Evolutionary conservation across 1,284 basidiomycete species (phyloP), one percentile per base, ranked within the genome.

Genomic region (Cryptococcus sp.): DNA sequence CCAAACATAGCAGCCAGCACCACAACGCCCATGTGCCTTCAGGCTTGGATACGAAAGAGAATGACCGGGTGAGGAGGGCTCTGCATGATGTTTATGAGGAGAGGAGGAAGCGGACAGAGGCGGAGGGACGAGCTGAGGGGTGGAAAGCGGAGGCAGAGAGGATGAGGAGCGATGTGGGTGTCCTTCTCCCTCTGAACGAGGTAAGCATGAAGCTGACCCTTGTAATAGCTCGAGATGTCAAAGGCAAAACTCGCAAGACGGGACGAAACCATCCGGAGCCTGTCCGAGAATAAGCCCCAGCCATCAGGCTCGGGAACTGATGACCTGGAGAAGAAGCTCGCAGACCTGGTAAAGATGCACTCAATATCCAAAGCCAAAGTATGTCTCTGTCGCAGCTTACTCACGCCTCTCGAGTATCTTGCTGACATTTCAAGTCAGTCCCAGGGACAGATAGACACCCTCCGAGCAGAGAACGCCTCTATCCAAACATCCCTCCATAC

Each of bases 291-390:
- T 16, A 42, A 16, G 45, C n/a, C n/a, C 42, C 33, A 18, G 18
- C 9, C 33, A 28, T 23, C 51, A 16, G 7, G 12, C 16, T n/a
- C 28, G 9, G 15, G 9, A 46, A 33, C 18, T 43, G 42, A 23
- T 4, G 57, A 56, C 21, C 37, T 67, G 0, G 64, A 70, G 36
- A 53, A 24, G n/a, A 62, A 58, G 42, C 49, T 71, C 0, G 50
- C 57, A 18, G 62, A 67, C 4, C 53, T 71, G 20, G 51, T 63
- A 5, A 35, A 59, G 9, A 57, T 55, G 20, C 62, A 71, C 50
- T 56, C 58, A 7, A 23, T 50, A 4, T 62, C 62, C 4, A 71
- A 69, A 50, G 52, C 39, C 16, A 67, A 65, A 64, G 68, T 67
- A 16, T 23, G 62, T 12, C 4, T 52, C 12, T n/a, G n/a, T n/a